A percentile compares a stretch with the other conserved stretches of the same genome.
Conservation (phyloP, 768 basidiomycete species). For the Strobilomyces dryophilus region DNA sequence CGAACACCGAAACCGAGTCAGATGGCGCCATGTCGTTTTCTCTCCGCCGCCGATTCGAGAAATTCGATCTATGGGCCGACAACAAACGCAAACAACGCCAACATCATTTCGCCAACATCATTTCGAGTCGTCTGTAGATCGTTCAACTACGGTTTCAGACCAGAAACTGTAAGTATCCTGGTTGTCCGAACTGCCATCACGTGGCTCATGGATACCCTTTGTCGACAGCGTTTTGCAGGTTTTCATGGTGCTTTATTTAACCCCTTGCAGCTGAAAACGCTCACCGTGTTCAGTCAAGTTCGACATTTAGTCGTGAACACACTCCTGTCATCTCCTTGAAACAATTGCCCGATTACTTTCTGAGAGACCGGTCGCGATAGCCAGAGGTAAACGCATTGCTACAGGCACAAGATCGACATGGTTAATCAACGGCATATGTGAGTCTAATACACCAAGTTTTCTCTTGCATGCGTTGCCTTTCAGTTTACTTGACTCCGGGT, state of each 20-base stretch:
- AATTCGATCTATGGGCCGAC: background rate
- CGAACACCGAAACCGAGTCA: slow-evolving; percentile 80
- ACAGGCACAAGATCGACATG: background rate
- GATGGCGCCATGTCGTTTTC: slow-evolving; percentile 53
- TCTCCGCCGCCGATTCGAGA: background rate
- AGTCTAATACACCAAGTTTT: background rate
- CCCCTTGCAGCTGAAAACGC: no score
- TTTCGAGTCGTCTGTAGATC: no score
- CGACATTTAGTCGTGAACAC: no score
- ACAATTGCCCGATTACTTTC: background rate
- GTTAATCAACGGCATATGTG: slow-evolving; percentile 6
- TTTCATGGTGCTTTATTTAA: no score
- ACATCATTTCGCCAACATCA: no score
- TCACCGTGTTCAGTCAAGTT: no score
- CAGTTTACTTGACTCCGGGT: background rate
- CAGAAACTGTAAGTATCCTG: no score
- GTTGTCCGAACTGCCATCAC: no score
- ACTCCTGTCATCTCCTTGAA: background rate
- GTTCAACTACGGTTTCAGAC: no score
- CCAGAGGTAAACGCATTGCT: background rate
- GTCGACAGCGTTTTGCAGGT: no score
- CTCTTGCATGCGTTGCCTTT: background rate
- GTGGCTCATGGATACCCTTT: no score
- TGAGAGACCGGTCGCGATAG: background rate
- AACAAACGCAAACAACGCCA: slow-evolving; percentile 14